phyloP scores from a whole-genome alignment of 768 basidiomycete species.

The Trametes maxima region DNA sequence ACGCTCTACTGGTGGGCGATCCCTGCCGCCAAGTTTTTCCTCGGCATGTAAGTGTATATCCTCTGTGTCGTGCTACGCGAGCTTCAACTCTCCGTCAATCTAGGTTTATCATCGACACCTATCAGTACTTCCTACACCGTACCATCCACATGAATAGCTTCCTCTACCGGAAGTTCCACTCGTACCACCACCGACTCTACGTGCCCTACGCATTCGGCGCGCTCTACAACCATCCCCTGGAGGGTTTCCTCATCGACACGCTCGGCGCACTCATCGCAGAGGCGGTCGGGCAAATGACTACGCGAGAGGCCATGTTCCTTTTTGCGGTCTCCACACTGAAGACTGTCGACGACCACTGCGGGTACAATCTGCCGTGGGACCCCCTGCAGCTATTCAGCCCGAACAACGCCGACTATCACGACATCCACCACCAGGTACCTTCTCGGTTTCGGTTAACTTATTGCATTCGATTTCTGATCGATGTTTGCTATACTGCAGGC shows the following conservation, averaged over 20 bases:
- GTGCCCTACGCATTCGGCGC: constrained; percentile 98
- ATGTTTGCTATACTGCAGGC: constrained; percentile 37
- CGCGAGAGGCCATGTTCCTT: constrained; percentile 82
- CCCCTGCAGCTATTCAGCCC: constrained; percentile 81
- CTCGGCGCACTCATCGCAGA: constrained; percentile 84
- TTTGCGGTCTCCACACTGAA: constrained; percentile 86
- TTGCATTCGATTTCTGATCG: not conserved
- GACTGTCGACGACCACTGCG: constrained; percentile 96
- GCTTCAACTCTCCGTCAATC: not conserved
- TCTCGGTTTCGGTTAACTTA: not conserved
- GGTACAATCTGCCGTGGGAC: constrained; percentile 88
- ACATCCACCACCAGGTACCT: constrained; percentile 92
- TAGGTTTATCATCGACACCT: constrained; percentile 94
- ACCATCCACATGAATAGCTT: constrained; percentile 87
- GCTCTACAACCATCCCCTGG: constrained; percentile 95
- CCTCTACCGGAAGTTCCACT: constrained; percentile 90
- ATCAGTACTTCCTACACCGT: constrained; percentile 97
- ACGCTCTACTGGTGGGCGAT: constrained; percentile 93
- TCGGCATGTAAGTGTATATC: constrained; percentile 74
- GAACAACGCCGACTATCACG: constrained; percentile 97
- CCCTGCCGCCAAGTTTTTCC: constrained; percentile 68
- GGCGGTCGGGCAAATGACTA: constrained; percentile 60
- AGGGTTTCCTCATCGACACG: constrained; percentile 89
- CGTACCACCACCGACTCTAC: constrained; percentile 93
- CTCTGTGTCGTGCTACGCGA: not conserved